phyloP scores from a whole-genome alignment of 495 filamentous ascomycete species.

The Neurospora sp. region DNA sequence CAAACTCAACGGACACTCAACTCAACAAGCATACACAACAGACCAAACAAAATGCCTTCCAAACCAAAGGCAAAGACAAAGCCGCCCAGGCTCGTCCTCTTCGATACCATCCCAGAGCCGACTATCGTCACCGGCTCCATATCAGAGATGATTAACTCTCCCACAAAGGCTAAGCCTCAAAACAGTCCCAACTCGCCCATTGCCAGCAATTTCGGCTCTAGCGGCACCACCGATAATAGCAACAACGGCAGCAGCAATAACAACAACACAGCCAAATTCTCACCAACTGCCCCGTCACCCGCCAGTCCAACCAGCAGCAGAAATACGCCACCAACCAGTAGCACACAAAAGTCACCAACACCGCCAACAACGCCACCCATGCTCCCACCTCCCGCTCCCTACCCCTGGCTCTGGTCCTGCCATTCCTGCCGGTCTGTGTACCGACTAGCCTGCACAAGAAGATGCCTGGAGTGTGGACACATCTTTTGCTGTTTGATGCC shows the following conservation, averaged over 20 bases:
- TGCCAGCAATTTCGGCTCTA: not conserved
- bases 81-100: not conserved
- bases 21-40: not conserved
- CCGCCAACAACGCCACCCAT: constrained; percentile 10
- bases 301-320: not conserved
- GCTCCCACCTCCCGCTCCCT: constrained; percentile 19
- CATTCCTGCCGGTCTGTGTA: constrained; percentile 29
- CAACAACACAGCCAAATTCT: not conserved
- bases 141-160: not conserved
- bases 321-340: not conserved
- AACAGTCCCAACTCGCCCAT: not conserved
- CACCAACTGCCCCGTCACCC: not conserved
- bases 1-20: not conserved
- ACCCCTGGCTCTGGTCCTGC: constrained; percentile 37
- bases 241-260: not conserved
- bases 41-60: not conserved
- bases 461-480: constrained; percentile 37
- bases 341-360: not conserved
- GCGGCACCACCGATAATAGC: not conserved
- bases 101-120: not conserved
- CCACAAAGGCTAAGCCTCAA: not conserved
- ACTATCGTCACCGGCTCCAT: not conserved
- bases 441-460: constrained; percentile 31
- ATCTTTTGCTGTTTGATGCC: constrained; percentile 21
- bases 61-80: not conserved